Base-by-base conservation (phyloP, 345 rosid species). In the Rhodomyrtus tomentosa region DNA sequence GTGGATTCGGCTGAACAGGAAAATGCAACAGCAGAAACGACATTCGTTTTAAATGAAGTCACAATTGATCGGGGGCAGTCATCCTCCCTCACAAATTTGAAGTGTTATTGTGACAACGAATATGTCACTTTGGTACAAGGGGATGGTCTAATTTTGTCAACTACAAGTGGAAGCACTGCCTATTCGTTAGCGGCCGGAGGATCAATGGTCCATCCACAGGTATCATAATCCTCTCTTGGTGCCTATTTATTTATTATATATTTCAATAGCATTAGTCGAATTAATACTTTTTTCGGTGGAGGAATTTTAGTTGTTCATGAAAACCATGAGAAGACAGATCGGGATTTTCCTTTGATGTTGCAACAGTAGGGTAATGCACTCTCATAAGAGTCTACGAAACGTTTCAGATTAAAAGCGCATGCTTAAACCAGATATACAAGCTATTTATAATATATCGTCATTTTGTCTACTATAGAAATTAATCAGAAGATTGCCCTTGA, bases 151-250 rank as follows among this genome's bases (percentile, higher is more conserved):
- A 98, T 98, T 84, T 86, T 92, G 52, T 92, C 99, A 48, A 96
- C 99, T 15, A 98, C 99, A 84, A 94, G 98, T 82, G 99, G 99
- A 59, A 98, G 99, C 91, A 98, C 98, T 29, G 99, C 99, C 48
- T 98, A 96, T 86, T 98, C 99, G 3, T 91, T 98, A 87, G 99
- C 98, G 25, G 98, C 97, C 59, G 99, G 99, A 84, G 99, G 98
- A 76, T 98, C 99, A 84, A 96, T 98, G 99, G 99, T 98, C 84
- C 99, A 98, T 87, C 99, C 99, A 14, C 97, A 98, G 96, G 99
- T 94, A 40, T 51, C 62, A 22, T 50, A 51, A 36, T 16, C 76
- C 48, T 68, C 79, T 32, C 51, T 49, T 55, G 24, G 36, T 32
- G 45, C 5, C 20, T 18, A 50, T 53, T 36, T 12, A 10, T 22